phyloP scores from a whole-genome alignment of 768 basidiomycete species.

The Hypsizygus marmoreus region DNA sequence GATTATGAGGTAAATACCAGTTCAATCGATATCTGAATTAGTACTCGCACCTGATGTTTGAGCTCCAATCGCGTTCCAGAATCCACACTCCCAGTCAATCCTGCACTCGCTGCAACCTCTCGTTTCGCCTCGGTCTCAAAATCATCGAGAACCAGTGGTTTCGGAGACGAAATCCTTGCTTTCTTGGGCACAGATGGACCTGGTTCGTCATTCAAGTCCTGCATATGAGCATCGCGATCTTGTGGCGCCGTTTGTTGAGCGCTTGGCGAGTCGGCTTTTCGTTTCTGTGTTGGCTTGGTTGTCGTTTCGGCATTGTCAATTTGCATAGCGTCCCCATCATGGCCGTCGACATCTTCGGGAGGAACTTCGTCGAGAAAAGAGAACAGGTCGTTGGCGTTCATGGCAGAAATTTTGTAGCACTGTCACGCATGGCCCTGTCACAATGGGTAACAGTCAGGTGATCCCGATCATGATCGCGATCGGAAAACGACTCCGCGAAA shows the following conservation, averaged over 20 bases:
- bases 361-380: constrained; percentile 61
- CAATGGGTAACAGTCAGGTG: too few relatives aligned
- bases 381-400: constrained; percentile 61
- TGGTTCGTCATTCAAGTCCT: constrained; percentile 32
- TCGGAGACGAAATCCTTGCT: constrained; percentile 58
- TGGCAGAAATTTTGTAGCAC: constrained; percentile 26
- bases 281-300: constrained; percentile 36
- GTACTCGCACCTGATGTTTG: constrained; percentile 73
- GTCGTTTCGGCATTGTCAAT: constrained; percentile 19
- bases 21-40: neutral
- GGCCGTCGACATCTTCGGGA: constrained; percentile 38
- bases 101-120: constrained; percentile 87
- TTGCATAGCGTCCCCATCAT: constrained; percentile 31
- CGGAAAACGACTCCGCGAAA: too few relatives aligned
- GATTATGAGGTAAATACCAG: constrained; percentile 1
- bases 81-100: constrained; percentile 75
- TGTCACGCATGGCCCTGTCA: too few relatives aligned
- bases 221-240: constrained; percentile 21
- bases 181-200: constrained; percentile 56
- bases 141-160: constrained; percentile 86
- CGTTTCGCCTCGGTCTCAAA: constrained; percentile 94
- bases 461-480: too few relatives aligned
- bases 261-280: constrained; percentile 39
- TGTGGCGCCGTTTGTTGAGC: constrained; percentile 14
- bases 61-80: constrained; percentile 73